Percentiles rank a stretch among this genome's conserved stretches.
Conservation (phyloP, 2,329 filamentous ascomycete species). For the Cryphonectria parasitica region DNA sequence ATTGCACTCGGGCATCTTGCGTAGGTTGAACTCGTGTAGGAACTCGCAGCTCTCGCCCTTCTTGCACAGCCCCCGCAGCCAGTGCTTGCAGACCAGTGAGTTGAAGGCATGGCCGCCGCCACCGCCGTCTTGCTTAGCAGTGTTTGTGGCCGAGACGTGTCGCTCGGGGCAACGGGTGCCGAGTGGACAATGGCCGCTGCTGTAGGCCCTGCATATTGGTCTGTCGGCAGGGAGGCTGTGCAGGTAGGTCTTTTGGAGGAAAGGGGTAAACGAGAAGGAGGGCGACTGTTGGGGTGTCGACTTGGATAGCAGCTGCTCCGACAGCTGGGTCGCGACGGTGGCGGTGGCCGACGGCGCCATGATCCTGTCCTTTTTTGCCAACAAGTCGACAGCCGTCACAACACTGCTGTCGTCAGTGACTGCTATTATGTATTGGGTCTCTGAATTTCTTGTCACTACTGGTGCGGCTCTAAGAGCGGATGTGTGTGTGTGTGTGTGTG, state of each 20-base stretch:
- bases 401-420: neutral
- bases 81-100: conserved; percentile 96
- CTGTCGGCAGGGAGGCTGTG: conserved; percentile 80
- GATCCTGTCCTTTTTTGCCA: neutral
- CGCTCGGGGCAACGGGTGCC: conserved; percentile 85
- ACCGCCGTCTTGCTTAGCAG: conserved; percentile 37
- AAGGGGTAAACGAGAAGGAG: conserved; percentile 83
- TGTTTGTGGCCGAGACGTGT: conserved; percentile 57
- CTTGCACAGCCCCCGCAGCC: conserved; percentile 95
- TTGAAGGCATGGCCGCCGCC: conserved; percentile 61
- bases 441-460: neutral
- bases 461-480: neutral
- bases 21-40: conserved; percentile 96
- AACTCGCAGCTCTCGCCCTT: conserved; percentile 98
- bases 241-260: conserved; percentile 80
- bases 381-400: neutral
- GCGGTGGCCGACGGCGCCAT: conserved; percentile 34
- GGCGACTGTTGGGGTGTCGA: conserved; percentile 52
- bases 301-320: conserved; percentile 60
- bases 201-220: conserved; percentile 84
- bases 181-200: conserved; percentile 83
- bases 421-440: too few species aligned
- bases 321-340: conserved; percentile 38
- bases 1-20: conserved; percentile 98
- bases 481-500: neutral